These are phyloP conservation scores for Coemansia sp. DNA, from an alignment of 192 early-diverging fungal species.

Conservation along the genomic window DNA sequence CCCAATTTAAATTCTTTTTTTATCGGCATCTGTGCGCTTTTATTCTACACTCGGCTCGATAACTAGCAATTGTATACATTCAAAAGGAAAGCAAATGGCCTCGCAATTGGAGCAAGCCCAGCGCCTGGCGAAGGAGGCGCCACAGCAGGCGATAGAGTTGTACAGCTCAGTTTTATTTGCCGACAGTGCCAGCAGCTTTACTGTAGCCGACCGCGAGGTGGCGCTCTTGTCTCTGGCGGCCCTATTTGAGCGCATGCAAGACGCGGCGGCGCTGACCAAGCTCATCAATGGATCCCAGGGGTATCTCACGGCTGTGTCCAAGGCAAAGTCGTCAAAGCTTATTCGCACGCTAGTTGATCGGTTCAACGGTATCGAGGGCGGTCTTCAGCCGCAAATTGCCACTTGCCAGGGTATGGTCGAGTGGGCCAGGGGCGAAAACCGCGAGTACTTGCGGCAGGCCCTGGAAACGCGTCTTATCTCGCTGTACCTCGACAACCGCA, in stretches of 20 bases:
- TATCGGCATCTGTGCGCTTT: not conserved
- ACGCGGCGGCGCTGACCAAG: conserved; percentile 74
- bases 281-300: conserved; percentile 81
- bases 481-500: conserved; percentile 92
- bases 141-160: conserved; percentile 46
- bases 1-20: not conserved
- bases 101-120: conserved; percentile 39
- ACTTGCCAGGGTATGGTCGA: conserved; percentile 94
- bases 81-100: conserved; percentile 21
- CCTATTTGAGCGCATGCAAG: conserved; percentile 54
- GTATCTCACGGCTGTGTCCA: conserved; percentile 82
- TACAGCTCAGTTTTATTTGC: conserved; percentile 51
- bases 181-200: conserved; percentile 14
- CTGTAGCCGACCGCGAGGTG: conserved; percentile 24
- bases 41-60: not conserved
- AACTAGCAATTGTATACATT: not conserved
- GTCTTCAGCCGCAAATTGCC: conserved; percentile 86
- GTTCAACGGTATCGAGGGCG: conserved; percentile 86
- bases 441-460: conserved; percentile 93
- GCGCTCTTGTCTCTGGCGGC: conserved; percentile 48
- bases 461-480: conserved; percentile 92
- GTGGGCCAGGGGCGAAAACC: conserved; percentile 90
- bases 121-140: conserved; percentile 37
- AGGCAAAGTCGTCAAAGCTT: conserved; percentile 94
- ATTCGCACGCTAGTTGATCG: conserved; percentile 72